Conservation (phyloP, 805 yeast genomes). For the Huiozyma naganishii region DNA sequence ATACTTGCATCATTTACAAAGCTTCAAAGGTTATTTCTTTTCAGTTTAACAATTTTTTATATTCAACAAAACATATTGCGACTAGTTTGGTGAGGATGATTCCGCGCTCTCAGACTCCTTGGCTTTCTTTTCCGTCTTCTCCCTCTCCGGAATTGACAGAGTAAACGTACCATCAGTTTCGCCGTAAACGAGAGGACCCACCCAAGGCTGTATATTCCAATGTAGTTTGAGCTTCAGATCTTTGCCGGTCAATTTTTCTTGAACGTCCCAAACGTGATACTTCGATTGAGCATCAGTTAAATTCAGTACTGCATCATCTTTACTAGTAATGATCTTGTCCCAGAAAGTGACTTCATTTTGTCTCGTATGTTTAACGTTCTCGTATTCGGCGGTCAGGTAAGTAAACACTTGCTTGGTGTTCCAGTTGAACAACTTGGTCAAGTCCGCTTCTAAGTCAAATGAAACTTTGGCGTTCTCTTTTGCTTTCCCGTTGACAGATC, state of each 20-base stretch:
- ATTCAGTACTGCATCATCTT: slow-evolving; percentile 47
- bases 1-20: neutral
- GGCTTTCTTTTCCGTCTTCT: neutral
- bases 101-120: neutral
- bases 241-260: slow-evolving; percentile 44
- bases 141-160: slow-evolving; percentile 1
- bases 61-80: neutral
- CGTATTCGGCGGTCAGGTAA: slow-evolving; percentile 79
- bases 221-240: slow-evolving; percentile 61
- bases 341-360: slow-evolving; percentile 71
- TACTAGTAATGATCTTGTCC: slow-evolving; percentile 67
- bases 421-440: slow-evolving; percentile 82
- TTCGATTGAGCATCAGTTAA: slow-evolving; percentile 50
- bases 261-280: slow-evolving; percentile 82
- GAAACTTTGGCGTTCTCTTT: slow-evolving; percentile 65
- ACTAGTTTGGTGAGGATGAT: neutral
- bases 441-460: slow-evolving; percentile 68
- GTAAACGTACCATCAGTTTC: slow-evolving; percentile 29
- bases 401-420: slow-evolving; percentile 94
- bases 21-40: neutral
- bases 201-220: slow-evolving; percentile 88
- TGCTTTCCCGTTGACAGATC: slow-evolving; percentile 53
- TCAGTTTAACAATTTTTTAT: no score
- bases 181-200: slow-evolving; percentile 73
- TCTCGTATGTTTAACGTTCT: slow-evolving; percentile 32